Evolutionary conservation across 1,284 basidiomycete species (phyloP).

Genomic region (Rhodotorula mucilaginosa): DNA sequence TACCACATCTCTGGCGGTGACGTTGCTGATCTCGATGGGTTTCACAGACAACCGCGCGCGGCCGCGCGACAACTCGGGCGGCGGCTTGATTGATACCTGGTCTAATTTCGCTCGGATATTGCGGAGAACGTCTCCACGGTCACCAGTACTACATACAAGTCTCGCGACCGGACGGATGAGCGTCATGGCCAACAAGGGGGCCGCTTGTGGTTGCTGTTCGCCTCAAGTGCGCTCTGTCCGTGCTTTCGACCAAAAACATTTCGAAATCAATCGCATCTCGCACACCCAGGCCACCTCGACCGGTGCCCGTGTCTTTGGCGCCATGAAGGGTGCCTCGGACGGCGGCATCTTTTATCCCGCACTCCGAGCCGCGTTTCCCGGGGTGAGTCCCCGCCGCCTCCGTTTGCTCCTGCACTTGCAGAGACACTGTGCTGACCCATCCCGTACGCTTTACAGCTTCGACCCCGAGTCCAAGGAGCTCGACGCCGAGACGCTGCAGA

Average conservation of each 20-base stretch:
- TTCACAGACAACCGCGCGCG: constrained; percentile 54
- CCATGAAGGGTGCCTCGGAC: constrained; percentile 97
- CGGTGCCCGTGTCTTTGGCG: constrained; percentile 96
- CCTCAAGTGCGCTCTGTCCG: constrained; percentile 11
- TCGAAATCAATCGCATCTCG: no score
- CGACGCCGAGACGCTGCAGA: constrained; percentile 82
- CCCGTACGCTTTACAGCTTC: constrained; percentile 56
- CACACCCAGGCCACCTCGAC: constrained; percentile 67
- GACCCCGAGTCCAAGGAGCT: constrained; percentile 92
- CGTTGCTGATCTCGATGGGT: not conserved
- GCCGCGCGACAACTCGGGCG: constrained; percentile 78
- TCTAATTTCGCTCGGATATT: constrained; percentile 61
- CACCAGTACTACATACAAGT: constrained; percentile 60
- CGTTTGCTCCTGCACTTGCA: not conserved
- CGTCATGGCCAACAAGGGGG: constrained; percentile 82
- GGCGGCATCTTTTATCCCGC: constrained; percentile 96
- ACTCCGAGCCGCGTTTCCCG: constrained; percentile 98
- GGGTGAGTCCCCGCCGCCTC: constrained; percentile 47
- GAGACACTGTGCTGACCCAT: not conserved
- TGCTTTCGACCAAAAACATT: no score
- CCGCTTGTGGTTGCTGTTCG: constrained; percentile 25
- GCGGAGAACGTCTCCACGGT: constrained; percentile 62
- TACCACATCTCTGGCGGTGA: no score
- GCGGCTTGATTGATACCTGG: constrained; percentile 70
- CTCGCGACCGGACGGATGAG: constrained; percentile 91